Percentiles rank a stretch among this genome's conserved stretches.
phyloP scores from a whole-genome alignment of 2,329 filamentous ascomycete species.

The Colletotrichum phormii region DNA sequence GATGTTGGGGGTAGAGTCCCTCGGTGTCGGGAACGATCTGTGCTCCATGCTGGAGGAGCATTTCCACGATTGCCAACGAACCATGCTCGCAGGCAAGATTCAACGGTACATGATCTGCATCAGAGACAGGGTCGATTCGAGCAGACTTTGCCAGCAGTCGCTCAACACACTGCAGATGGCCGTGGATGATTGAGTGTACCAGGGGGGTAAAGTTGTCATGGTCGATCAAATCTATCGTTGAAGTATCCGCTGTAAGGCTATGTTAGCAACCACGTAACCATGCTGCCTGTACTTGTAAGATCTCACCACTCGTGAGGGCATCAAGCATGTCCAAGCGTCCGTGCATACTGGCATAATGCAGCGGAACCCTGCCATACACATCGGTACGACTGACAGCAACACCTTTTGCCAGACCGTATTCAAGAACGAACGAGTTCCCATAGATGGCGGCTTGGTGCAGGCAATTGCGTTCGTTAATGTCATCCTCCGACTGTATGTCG shows the following conservation, averaged over 20 bases:
- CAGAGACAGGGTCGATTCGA: conserved; percentile 86
- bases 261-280: conserved; percentile 29
- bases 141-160: conserved; percentile 81
- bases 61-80: conserved; percentile 83
- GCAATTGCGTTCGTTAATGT: conserved; percentile 97
- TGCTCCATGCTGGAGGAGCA: conserved; percentile 84
- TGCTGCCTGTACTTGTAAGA: conserved; percentile 15
- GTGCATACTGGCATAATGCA: conserved; percentile 98
- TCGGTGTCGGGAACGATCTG: conserved; percentile 93
- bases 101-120: conserved; percentile 91
- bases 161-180: conserved; percentile 83
- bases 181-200: conserved; percentile 94
- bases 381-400: conserved; percentile 86
- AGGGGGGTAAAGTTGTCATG: conserved; percentile 98
- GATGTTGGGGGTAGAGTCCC: conserved; percentile 95
- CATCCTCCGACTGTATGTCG: conserved; percentile 92
- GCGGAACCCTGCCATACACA: conserved; percentile 91
- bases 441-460: conserved; percentile 97
- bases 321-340: conserved; percentile 87
- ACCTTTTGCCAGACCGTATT: conserved; percentile 77
- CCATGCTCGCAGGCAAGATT: conserved; percentile 97
- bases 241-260: conserved; percentile 65
- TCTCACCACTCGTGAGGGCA: conserved; percentile 73
- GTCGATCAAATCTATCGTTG: conserved; percentile 88
- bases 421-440: conserved; percentile 82